Evolutionary conservation across 2,329 filamentous ascomycete genomes (phyloP), one percentile per base, ranked within the genome.

Genomic region (Ophiognomonia clavigignenti-juglandacearum): DNA sequence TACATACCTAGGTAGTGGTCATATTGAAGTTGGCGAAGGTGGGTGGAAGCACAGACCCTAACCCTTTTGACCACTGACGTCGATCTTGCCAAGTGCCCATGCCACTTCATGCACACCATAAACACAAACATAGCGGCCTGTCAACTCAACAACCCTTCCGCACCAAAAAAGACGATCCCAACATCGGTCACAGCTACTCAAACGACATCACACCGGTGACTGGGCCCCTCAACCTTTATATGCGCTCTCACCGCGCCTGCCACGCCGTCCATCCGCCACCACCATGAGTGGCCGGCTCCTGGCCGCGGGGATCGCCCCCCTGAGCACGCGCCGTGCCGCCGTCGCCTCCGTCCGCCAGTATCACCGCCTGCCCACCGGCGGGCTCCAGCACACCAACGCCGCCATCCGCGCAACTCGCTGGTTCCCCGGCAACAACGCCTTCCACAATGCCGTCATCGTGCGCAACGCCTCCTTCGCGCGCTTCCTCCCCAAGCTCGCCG

Each of bases 401-500:
- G 72, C 78, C 57, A 72, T 82, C 57, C 77, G 82, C 59, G 70
- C 77, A 61, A 72, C 80, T 60, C 70, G 78, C 64, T 93, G 87
- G 85, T 84, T 88, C n/a, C 74, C 83, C 11, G 86, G 86, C 42
- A 93, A 88, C 42, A 93, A 88, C 60, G 78, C 84, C 19, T 88
- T 96, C 57, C 91, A 96, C 67, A 95, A 96, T 72, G 77, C 78
- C 31, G 81, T 85, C 39, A 71, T 73, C 39, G 73, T 76, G 9
- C 75, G 82, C 47, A 85, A 83, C 63, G 80, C 74, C 20, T 85
- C 81, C 6, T 85, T 84, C 57, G 77, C 68, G 36, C 73, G 82
- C 40, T 73, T 84, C 51, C 71, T 98, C 26, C 95, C 95, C 2
- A 92, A 88, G 63, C 75, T 98, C 42, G 83, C 93, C n/a, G 69